Conservation (phyloP, 1,139 yeast species). For the Suhomyces anneliseae region DNA sequence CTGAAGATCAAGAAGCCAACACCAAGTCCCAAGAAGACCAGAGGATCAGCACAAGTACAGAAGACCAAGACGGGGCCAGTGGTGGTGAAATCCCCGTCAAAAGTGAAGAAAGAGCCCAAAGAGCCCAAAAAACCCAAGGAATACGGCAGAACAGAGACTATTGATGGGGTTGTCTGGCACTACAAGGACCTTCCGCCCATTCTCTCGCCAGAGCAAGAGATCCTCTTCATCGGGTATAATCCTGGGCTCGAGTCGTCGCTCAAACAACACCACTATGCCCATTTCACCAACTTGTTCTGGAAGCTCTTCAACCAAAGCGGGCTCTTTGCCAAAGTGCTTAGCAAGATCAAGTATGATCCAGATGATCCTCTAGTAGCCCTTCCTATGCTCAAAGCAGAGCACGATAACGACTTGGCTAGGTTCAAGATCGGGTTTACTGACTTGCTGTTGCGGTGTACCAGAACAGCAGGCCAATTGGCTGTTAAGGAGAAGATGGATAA, state of each 20-base stretch:
- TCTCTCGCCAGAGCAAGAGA: slow-evolving; percentile 29
- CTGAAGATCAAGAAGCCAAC: too few relatives aligned
- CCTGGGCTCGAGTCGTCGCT: slow-evolving; percentile 69
- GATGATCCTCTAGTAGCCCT: slow-evolving; percentile 14
- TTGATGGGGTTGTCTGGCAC: background rate
- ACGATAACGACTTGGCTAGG: slow-evolving; percentile 48
- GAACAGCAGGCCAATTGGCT: slow-evolving; percentile 56
- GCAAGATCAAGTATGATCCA: slow-evolving; percentile 1
- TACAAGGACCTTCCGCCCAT: slow-evolving; percentile 36
- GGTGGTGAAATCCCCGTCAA: background rate
- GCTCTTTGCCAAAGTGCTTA: slow-evolving; percentile 31
- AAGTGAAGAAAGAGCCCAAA: too few relatives aligned
- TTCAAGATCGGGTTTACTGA: slow-evolving; percentile 71
- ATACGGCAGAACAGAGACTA: background rate
- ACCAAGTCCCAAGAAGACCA: too few relatives aligned
- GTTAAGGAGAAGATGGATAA: slow-evolving; percentile 53
- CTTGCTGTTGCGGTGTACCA: slow-evolving; percentile 64
- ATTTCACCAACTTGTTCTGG: slow-evolving; percentile 71
- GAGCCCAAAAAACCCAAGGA: background rate
- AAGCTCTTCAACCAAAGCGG: slow-evolving; percentile 57
- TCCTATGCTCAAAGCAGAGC: slow-evolving; percentile 27
- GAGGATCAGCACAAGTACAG: too few relatives aligned
- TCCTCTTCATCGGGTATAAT: slow-evolving; percentile 71
- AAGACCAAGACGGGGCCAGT: background rate
- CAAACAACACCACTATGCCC: slow-evolving; percentile 74